Evolutionary conservation across 139 green algal species (phyloP).

Genomic region (Ettlia oleoabundans): DNA sequence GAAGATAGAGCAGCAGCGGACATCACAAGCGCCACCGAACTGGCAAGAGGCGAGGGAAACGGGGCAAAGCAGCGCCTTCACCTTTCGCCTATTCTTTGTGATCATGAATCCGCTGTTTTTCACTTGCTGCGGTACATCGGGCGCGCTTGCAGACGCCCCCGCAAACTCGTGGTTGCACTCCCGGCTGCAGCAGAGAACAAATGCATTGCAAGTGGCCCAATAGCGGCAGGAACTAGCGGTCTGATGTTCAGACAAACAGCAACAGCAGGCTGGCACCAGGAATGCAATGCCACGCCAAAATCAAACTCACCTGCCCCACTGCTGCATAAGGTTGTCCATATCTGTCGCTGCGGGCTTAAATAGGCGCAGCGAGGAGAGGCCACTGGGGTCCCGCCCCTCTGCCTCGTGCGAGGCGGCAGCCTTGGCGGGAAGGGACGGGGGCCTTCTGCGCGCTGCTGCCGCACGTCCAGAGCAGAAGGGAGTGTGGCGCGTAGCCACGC

Average conservation of each 20-base stretch:
- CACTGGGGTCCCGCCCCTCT: not conserved
- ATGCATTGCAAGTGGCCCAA: too few species aligned
- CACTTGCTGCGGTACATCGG: constrained; percentile 9
- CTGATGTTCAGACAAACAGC: too few species aligned
- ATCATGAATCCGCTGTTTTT: constrained; percentile 27
- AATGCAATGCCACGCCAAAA: too few species aligned
- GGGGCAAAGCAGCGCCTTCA: not conserved
- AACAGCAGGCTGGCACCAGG: too few species aligned
- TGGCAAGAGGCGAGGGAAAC: too few species aligned
- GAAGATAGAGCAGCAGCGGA: too few species aligned
- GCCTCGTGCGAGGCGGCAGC: not conserved
- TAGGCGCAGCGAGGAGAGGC: not conserved
- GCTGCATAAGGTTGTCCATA: not conserved
- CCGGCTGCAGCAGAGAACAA: too few species aligned
- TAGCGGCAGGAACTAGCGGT: too few species aligned
- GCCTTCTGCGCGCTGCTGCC: not conserved
- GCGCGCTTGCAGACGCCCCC: not conserved
- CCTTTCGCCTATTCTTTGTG: constrained; percentile 25
- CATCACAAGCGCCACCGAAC: too few species aligned
- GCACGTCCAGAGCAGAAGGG: too few species aligned
- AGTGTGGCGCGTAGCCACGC: too few species aligned
- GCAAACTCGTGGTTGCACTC: constrained; percentile 29
- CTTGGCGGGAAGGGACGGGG: not conserved
- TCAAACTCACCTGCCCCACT: not conserved
- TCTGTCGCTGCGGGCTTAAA: not conserved